Conservation (phyloP, 805 yeast genomes). For the Komagataella populi region DNA sequence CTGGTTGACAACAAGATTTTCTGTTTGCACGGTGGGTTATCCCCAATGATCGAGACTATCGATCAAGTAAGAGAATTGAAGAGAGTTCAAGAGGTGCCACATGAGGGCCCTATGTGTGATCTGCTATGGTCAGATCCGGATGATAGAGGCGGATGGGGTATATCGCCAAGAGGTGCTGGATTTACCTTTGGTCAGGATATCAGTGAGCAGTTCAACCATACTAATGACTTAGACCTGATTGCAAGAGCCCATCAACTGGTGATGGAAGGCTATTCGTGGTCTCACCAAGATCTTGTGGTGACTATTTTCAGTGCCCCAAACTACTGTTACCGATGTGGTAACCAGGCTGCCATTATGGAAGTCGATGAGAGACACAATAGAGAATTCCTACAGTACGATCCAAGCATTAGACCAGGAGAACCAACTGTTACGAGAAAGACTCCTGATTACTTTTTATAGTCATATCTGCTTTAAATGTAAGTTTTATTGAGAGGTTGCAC, state of each 20-base stretch:
- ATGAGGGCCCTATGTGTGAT: constrained; percentile 97
- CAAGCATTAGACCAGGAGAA: constrained; percentile 94
- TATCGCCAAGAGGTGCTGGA: constrained; percentile 97
- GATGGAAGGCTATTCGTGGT: constrained; percentile 96
- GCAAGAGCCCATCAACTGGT: constrained; percentile 95
- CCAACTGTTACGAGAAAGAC: constrained; percentile 95
- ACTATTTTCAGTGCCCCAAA: constrained; percentile 94
- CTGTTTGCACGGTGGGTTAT: constrained; percentile 89
- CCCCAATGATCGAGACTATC: constrained; percentile 88
- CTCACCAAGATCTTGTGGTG: constrained; percentile 87
- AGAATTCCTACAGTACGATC: constrained; percentile 91
- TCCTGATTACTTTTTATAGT: constrained; percentile 76
- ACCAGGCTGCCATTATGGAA: constrained; percentile 97
- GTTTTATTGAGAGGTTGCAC: constrained; percentile 4
- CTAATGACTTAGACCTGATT: constrained; percentile 69
- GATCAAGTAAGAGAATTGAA: constrained; percentile 87
- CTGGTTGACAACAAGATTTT: constrained; percentile 81
- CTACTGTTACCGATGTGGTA: constrained; percentile 95
- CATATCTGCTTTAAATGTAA: neutral
- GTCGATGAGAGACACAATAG: constrained; percentile 88
- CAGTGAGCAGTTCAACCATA: constrained; percentile 85
- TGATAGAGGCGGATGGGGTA: constrained; percentile 97
- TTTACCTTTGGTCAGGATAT: constrained; percentile 96
- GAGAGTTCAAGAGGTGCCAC: constrained; percentile 93
- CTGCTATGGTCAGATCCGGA: constrained; percentile 95